Evolutionary conservation across 176 grass and related monocot genomes (phyloP).

Genomic region (Cenchrus americanus): DNA sequence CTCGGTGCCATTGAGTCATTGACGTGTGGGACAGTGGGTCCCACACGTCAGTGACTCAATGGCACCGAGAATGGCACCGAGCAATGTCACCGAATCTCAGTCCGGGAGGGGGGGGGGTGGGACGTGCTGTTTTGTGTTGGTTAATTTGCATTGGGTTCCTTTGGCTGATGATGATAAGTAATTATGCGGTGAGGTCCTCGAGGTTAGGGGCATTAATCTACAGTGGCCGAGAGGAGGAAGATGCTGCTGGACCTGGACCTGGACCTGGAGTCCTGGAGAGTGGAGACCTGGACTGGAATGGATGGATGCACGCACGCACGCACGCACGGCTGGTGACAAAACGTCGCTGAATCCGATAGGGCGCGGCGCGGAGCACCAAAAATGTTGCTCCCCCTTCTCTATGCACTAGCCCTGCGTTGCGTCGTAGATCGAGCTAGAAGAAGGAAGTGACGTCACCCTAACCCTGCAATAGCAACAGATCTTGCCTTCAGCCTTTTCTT

Average conservation of each 20-base stretch:
- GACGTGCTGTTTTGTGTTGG: too few relatives aligned
- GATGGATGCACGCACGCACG: background rate
- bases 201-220: background rate
- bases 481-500: background rate
- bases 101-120: too few relatives aligned
- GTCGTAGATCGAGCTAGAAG: background rate
- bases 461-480: background rate
- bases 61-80: too few relatives aligned
- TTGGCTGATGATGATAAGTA: background rate
- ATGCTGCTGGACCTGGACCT: background rate
- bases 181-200: background rate
- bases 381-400: background rate
- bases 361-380: constrained; percentile 25
- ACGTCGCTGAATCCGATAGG: constrained; percentile 4
- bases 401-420: background rate
- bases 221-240: constrained; percentile 18
- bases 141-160: background rate
- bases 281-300: background rate
- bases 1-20: too few relatives aligned
- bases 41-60: too few relatives aligned
- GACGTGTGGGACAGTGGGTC: too few relatives aligned
- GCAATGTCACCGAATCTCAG: too few relatives aligned
- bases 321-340: background rate
- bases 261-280: too few relatives aligned
- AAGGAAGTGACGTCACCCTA: background rate